A percentile compares a stretch with the other conserved stretches of the same genome.
Conservation (phyloP, 1,284 basidiomycete species). For the Cryptococcus floricola region DNA sequence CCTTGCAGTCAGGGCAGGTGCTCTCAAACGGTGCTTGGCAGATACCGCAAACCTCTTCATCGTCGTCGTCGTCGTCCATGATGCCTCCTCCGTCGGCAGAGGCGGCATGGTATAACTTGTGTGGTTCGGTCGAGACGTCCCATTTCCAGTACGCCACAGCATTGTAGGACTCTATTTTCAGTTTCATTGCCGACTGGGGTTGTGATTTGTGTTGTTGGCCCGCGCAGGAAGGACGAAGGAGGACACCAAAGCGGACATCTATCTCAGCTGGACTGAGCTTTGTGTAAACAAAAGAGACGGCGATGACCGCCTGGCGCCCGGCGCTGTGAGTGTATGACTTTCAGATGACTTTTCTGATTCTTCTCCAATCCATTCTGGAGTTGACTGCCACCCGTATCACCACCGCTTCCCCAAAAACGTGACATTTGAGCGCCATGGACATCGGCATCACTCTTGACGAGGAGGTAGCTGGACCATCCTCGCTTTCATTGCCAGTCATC, state of each 20-base stretch:
- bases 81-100: slow-evolving; percentile 29
- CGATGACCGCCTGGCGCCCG: too few species aligned
- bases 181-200: slow-evolving; percentile 33
- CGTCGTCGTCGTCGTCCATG: slow-evolving; percentile 62
- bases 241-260: too few species aligned
- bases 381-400: too few species aligned
- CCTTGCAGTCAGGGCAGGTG: slow-evolving; percentile 87
- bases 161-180: slow-evolving; percentile 42
- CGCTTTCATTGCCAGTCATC: slow-evolving; percentile 48
- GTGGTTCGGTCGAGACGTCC: slow-evolving; percentile 39
- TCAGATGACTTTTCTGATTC: too few species aligned
- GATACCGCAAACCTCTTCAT: slow-evolving; percentile 88
- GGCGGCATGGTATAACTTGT: slow-evolving; percentile 38
- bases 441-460: slow-evolving; percentile 24
- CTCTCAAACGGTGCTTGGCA: slow-evolving; percentile 87
- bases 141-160: slow-evolving; percentile 49
- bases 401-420: too few species aligned
- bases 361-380: too few species aligned
- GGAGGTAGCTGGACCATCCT: slow-evolving; percentile 64
- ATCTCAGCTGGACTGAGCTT: too few species aligned
- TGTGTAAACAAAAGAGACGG: too few species aligned
- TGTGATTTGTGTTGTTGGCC: neutral
- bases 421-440: neutral
- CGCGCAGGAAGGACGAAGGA: too few species aligned
- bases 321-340: too few species aligned